Conservation (phyloP, 164 flowering plant species). For the Magnolia officinalis region DNA sequence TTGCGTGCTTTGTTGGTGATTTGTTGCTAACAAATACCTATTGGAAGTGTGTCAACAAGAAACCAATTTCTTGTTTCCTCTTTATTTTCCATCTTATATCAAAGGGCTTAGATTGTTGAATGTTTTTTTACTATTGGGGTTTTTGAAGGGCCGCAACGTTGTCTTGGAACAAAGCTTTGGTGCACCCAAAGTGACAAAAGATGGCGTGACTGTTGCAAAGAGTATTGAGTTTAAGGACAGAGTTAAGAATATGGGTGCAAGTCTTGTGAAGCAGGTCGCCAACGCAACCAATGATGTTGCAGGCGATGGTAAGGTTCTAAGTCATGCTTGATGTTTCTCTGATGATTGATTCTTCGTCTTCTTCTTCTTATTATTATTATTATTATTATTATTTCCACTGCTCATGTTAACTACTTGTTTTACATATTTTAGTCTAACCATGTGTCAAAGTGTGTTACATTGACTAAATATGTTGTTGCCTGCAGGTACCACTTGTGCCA, state of each 20-base stretch:
- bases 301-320: conserved; percentile 71
- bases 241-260: conserved; percentile 89
- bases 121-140: not conserved
- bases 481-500: conserved; percentile 98
- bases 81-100: too few relatives aligned
- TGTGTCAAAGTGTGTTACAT: not conserved
- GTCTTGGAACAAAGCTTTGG: conserved; percentile 90
- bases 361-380: too few relatives aligned
- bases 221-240: conserved; percentile 88
- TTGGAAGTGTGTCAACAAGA: too few relatives aligned
- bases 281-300: conserved; percentile 97
- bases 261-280: conserved; percentile 97
- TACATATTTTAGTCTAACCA: not conserved
- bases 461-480: not conserved
- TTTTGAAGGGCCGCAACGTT: conserved; percentile 78
- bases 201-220: conserved; percentile 98
- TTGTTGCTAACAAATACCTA: too few relatives aligned
- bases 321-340: not conserved
- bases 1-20: too few relatives aligned
- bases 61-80: too few relatives aligned
- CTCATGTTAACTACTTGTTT: not conserved
- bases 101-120: not conserved
- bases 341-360: too few relatives aligned
- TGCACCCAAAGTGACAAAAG: conserved; percentile 94
- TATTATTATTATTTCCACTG: too few relatives aligned